Evolutionary conservation across 1,284 basidiomycete species (phyloP).

Genomic region (Somion occarium): DNA sequence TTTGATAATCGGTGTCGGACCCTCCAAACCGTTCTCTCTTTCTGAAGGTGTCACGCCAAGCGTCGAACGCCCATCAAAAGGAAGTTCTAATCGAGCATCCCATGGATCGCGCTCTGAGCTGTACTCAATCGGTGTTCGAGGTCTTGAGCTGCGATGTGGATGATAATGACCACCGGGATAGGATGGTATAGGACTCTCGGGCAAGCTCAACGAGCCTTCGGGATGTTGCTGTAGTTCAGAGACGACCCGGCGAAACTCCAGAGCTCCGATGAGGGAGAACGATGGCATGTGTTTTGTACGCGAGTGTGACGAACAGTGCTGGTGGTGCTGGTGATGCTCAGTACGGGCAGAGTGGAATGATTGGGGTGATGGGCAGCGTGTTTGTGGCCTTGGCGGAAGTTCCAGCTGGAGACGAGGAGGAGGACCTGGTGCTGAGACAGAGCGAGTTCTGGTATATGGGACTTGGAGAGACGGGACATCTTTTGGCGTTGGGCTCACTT

Average conservation of each 20-base stretch:
- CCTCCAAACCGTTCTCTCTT: conserved; percentile 24
- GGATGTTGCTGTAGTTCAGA: conserved; percentile 70
- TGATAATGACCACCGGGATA: conserved; percentile 73
- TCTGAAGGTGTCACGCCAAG: background rate
- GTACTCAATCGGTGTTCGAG: conserved; percentile 19
- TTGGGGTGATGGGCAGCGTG: conserved; percentile 34
- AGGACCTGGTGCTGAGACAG: conserved; percentile 32
- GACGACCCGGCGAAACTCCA: conserved; percentile 91
- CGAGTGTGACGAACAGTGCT: conserved; percentile 13
- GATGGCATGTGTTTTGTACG: conserved; percentile 59
- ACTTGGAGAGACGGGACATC: conserved; percentile 6
- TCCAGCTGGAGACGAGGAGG: conserved; percentile 38
- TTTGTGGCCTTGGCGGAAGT: conserved; percentile 32
- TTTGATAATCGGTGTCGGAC: conserved; percentile 35
- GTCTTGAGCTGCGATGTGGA: conserved; percentile 26
- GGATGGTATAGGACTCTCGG: conserved; percentile 66
- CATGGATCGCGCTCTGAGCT: conserved; percentile 37
- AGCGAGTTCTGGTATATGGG: conserved; percentile 27
- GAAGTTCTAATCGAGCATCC: conserved; percentile 40
- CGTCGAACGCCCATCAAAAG: conserved; percentile 42
- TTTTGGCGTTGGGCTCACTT: no score
- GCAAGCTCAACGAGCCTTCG: conserved; percentile 50
- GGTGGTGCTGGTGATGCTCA: background rate
- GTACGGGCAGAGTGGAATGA: conserved; percentile 14
- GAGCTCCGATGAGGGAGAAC: conserved; percentile 87